These are phyloP conservation scores for Amniculicola lignicola DNA, from an alignment of 495 filamentous ascomycete species.

Conservation along the genomic window DNA sequence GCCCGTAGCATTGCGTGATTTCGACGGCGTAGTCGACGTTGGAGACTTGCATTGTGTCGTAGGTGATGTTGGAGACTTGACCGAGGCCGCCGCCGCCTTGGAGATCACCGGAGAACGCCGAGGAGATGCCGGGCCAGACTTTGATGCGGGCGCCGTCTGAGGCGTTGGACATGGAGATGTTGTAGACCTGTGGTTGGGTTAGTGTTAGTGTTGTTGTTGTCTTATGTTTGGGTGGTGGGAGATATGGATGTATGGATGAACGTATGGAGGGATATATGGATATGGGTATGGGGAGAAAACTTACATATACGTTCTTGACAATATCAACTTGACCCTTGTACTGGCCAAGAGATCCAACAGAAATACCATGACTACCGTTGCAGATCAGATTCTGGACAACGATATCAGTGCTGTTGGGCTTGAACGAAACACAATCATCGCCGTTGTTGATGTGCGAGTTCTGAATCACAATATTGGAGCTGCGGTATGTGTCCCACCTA, in stretches of 20 bases:
- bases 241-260: too few species aligned
- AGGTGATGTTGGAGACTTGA: conserved; percentile 54
- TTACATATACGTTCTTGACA: conserved; percentile 56
- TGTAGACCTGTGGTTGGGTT: conserved; percentile 56
- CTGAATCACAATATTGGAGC: conserved; percentile 61
- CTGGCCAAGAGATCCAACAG: conserved; percentile 66
- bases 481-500: conserved; percentile 58
- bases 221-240: neutral
- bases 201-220: neutral
- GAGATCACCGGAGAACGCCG: conserved; percentile 50
- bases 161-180: conserved; percentile 64
- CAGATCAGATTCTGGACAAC: conserved; percentile 67
- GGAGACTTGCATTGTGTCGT: conserved; percentile 52
- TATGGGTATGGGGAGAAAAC: neutral
- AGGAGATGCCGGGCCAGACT: conserved; percentile 58
- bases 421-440: conserved; percentile 76
- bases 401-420: conserved; percentile 73
- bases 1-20: conserved; percentile 64
- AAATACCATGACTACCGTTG: conserved; percentile 72
- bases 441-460: conserved; percentile 67
- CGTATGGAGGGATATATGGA: neutral
- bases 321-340: conserved; percentile 63
- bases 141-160: conserved; percentile 69
- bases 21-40: conserved; percentile 66
- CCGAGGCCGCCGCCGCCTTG: conserved; percentile 61